These are phyloP conservation scores for Scortechinia acanthostroma DNA, from an alignment of 2,329 filamentous ascomycete genomes.

Conservation along the genomic window DNA sequence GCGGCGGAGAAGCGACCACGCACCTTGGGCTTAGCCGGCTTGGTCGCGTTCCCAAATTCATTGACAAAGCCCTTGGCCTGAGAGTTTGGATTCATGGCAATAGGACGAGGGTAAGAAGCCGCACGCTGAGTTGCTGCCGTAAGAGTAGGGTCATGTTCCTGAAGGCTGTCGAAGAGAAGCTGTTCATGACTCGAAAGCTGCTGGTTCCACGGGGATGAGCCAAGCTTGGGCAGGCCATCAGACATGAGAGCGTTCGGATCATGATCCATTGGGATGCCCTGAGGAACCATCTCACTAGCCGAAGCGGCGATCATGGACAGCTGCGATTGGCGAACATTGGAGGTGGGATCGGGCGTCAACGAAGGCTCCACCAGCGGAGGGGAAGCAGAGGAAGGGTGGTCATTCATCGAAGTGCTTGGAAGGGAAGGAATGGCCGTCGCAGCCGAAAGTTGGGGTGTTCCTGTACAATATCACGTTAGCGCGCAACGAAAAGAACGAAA, in stretches of 20 bases:
- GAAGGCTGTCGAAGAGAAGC: slow-evolving; percentile 24
- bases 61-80: slow-evolving; percentile 26
- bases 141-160: slow-evolving; percentile 25
- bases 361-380: slow-evolving; percentile 19
- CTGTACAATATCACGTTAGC: slow-evolving; percentile 8
- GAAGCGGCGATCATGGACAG: slow-evolving; percentile 34
- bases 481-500: too few species aligned
- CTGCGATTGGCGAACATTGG: slow-evolving; percentile 25
- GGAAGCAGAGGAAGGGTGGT: slow-evolving; percentile 20
- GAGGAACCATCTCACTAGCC: slow-evolving; percentile 32
- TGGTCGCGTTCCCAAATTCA: slow-evolving; percentile 25
- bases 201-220: slow-evolving; percentile 14
- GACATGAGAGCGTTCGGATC: slow-evolving; percentile 11
- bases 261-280: slow-evolving; percentile 18
- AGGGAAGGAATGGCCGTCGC: slow-evolving; percentile 18
- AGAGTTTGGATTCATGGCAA: slow-evolving; percentile 28
- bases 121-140: slow-evolving; percentile 26
- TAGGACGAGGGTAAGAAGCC: slow-evolving; percentile 26
- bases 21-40: slow-evolving; percentile 31
- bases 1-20: slow-evolving; percentile 46
- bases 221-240: slow-evolving; percentile 11
- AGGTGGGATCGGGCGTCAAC: slow-evolving; percentile 20
- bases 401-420: slow-evolving; percentile 17
- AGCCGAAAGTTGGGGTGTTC: slow-evolving; percentile 16
- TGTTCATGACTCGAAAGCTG: slow-evolving; percentile 25